Percentiles rank a stretch among this genome's conserved stretches.
Evolutionary conservation across 169 alveolate species (phyloP).

Genomic region (Eimeria falciformis): DNA sequence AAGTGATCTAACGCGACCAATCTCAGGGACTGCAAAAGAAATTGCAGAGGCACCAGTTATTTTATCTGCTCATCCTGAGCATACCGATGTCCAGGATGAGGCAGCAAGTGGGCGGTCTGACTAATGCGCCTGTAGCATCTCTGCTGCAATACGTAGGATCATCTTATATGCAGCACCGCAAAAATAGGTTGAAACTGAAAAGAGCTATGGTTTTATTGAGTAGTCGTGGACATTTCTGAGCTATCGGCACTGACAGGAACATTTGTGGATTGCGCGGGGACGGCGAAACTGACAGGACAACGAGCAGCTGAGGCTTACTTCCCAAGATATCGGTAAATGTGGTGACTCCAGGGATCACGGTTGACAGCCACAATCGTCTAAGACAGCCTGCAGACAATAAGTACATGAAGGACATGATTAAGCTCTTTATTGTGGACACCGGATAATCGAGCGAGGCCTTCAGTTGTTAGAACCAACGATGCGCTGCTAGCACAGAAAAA

Average conservation of each 20-base stretch:
- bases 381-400: slow-evolving; percentile 46
- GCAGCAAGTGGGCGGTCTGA: too few relatives aligned
- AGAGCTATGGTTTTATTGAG: too few relatives aligned
- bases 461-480: background rate
- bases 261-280: background rate
- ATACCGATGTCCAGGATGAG: too few relatives aligned
- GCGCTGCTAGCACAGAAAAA: too few relatives aligned
- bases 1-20: background rate
- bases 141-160: too few relatives aligned
- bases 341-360: slow-evolving; percentile 40
- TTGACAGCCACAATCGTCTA: slow-evolving; percentile 14
- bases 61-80: too few relatives aligned
- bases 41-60: too few relatives aligned
- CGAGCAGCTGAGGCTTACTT: slow-evolving; percentile 2
- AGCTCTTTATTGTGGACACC: background rate
- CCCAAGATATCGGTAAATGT: slow-evolving; percentile 23
- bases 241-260: too few relatives aligned
- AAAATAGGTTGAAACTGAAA: too few relatives aligned
- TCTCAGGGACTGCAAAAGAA: slow-evolving; percentile 20
- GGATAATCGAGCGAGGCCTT: background rate
- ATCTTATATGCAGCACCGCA: too few relatives aligned
- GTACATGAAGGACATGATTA: background rate
- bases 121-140: too few relatives aligned
- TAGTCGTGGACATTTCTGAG: too few relatives aligned
- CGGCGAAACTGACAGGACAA: background rate